phyloP scores from a whole-genome alignment of 257 asterid genomes.

The Ophiorrhiza pumila region DNA sequence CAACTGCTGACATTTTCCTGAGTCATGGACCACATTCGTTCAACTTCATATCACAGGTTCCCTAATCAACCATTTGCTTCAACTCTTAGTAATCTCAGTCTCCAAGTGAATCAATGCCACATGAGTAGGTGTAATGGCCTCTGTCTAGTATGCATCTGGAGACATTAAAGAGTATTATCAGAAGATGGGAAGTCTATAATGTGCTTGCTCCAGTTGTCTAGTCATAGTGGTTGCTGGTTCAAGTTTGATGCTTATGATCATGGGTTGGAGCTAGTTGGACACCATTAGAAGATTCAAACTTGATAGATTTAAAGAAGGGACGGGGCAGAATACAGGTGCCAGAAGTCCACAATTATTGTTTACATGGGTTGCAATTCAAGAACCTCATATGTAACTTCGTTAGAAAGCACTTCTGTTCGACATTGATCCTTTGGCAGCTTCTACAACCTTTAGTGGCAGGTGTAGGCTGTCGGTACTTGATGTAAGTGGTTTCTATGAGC shows the following conservation, averaged over 20 bases:
- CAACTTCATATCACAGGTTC: neutral
- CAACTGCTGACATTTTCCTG: neutral
- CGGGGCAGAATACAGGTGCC: neutral
- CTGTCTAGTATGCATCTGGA: neutral
- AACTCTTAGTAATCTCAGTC: neutral
- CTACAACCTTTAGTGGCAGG: neutral
- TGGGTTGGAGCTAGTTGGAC: neutral
- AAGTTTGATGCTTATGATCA: neutral
- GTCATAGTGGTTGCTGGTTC: no score
- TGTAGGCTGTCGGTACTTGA: neutral
- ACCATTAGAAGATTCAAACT: neutral
- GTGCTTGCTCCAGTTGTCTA: no score
- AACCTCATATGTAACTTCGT: neutral
- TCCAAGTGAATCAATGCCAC: neutral
- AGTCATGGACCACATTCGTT: neutral
- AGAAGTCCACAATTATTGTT: neutral
- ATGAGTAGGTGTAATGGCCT: neutral
- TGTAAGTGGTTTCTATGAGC: neutral
- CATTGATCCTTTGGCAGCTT: constrained; percentile 1
- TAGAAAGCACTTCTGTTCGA: neutral
- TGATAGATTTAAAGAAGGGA: neutral
- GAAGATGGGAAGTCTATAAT: neutral
- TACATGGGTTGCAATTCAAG: neutral
- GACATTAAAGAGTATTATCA: neutral
- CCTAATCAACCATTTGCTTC: neutral